Percentiles rank a stretch among this genome's conserved stretches.
phyloP scores from a whole-genome alignment of 768 basidiomycete species.

The Collybia sordida region DNA sequence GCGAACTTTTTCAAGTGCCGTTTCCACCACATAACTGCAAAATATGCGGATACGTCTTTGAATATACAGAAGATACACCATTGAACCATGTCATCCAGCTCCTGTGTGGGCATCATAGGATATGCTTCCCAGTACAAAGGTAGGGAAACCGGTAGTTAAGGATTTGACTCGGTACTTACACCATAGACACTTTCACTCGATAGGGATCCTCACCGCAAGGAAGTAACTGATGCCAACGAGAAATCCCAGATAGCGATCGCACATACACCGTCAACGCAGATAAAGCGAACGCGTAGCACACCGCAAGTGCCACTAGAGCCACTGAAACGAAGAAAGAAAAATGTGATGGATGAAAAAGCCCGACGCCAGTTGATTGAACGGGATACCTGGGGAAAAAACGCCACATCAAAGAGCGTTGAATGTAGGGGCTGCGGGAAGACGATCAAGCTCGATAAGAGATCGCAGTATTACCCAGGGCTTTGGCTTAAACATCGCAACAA shows the following conservation, averaged over 20 bases:
- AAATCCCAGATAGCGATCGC: not conserved
- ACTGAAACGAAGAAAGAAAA: not conserved
- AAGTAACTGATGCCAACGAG: not conserved
- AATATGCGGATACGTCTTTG: not conserved
- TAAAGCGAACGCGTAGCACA: not conserved
- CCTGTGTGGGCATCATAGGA: too few species aligned
- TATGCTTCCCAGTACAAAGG: too few species aligned
- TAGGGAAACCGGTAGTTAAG: too few species aligned
- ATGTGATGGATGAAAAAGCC: conserved; percentile 5
- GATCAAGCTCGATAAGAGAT: conserved; percentile 5
- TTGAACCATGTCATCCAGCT: too few species aligned
- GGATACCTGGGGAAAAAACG: conserved; percentile 1
- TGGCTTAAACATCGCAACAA: conserved; percentile 5
- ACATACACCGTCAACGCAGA: not conserved
- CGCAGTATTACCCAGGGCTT: conserved; percentile 6
- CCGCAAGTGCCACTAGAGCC: not conserved
- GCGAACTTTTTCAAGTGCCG: not conserved
- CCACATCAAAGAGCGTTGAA: not conserved
- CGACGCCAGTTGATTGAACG: conserved; percentile 1
- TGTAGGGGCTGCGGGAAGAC: conserved; percentile 6
- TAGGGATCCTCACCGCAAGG: not conserved
- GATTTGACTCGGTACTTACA: too few species aligned
- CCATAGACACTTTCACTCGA: not conserved
- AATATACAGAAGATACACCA: not conserved
- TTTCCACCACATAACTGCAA: not conserved